Evolutionary conservation across 2,329 filamentous ascomycete species (phyloP), one percentile per base, ranked within the genome.

Genomic region (Colletotrichum costaricense): DNA sequence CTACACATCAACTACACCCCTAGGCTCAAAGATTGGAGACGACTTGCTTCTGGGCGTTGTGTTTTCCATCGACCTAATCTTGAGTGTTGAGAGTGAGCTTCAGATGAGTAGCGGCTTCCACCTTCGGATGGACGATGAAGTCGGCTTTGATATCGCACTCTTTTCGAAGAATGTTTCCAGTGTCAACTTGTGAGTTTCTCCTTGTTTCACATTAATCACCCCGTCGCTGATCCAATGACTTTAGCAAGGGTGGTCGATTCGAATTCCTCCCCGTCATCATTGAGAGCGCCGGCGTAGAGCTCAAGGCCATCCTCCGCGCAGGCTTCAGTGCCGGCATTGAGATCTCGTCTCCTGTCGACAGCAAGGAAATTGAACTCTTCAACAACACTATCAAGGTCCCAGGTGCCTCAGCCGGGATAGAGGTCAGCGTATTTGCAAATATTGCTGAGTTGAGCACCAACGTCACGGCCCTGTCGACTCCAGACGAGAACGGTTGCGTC

Each of bases 251-350:
- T 6, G 89, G 86, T 0, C 78, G 84, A 16, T 90, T 90, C 72
- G 88, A 91, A 72, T 90, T 91, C 73, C 83, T 91, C 1, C 89
- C 89, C 0, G 86, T 91, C 1, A 86, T 82, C 0, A 79, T 91
- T 28, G 78, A 84, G 67, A 84, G 81, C 42, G 84, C 83, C 4
- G 75, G 76, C 12, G 83, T 83, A 0, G 76, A 85, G 0, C 78
- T 91, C 11, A 84, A 81, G 0, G 88, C 86, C 0, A 78, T 85
- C 0, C 81, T 91, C 0, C 85, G 86, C 5, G 74, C 90, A 2
- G 85, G 84, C 11, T 76, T 87, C 1, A 82, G 85, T 38, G 83
- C 85, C 4, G 88, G 88, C 14, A 76, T 88, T 58, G 77, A 82
- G 12, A 28, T 84, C 2, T 67, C 77, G 0, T 76, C 74, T 0